A percentile compares a stretch with the other conserved stretches of the same genome.
phyloP scores from a whole-genome alignment of 129 eudicot species.

The Smallanthus sonchifolius region DNA sequence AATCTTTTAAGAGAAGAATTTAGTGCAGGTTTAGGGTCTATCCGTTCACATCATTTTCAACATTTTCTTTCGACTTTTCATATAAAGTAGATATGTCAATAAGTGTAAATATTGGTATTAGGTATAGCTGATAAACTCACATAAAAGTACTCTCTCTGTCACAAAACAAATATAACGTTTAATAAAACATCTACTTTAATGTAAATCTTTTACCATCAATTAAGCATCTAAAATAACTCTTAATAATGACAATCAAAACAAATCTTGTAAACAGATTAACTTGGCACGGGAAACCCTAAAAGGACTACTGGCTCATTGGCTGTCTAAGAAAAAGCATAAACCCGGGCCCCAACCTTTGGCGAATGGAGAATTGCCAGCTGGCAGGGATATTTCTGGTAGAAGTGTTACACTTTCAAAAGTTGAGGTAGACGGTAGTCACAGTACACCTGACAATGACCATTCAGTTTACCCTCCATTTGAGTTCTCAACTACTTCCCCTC shows the following conservation, averaged over 20 bases:
- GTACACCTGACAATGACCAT: slow-evolving; percentile 63
- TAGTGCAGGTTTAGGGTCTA: neutral
- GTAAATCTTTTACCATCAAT: neutral
- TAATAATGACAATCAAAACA: neutral
- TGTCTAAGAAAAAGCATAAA: slow-evolving; percentile 70
- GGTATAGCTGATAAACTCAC: neutral
- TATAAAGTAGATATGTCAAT: neutral
- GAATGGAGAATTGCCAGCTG: slow-evolving; percentile 63
- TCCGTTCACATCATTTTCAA: neutral
- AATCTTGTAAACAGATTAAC: slow-evolving; percentile 51
- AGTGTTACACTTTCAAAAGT: slow-evolving; percentile 57
- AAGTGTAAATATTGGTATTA: neutral
- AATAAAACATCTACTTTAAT: neutral
- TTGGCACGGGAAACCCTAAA: slow-evolving; percentile 97
- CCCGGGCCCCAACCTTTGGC: slow-evolving; percentile 49
- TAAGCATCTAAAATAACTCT: neutral
- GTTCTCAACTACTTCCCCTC: slow-evolving; percentile 70
- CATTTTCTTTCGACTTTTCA: neutral
- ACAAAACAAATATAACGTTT: neutral
- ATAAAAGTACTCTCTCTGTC: neutral
- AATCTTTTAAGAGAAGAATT: neutral
- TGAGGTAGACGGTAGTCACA: slow-evolving; percentile 86
- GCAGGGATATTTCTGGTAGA: slow-evolving; percentile 53
- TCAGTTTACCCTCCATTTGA: slow-evolving; percentile 92
- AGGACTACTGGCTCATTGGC: slow-evolving; percentile 89